Evolutionary conservation across 75 land plant species (phyloP), one percentile per base, ranked within the genome.

Genomic region (Azolla pinnata): DNA sequence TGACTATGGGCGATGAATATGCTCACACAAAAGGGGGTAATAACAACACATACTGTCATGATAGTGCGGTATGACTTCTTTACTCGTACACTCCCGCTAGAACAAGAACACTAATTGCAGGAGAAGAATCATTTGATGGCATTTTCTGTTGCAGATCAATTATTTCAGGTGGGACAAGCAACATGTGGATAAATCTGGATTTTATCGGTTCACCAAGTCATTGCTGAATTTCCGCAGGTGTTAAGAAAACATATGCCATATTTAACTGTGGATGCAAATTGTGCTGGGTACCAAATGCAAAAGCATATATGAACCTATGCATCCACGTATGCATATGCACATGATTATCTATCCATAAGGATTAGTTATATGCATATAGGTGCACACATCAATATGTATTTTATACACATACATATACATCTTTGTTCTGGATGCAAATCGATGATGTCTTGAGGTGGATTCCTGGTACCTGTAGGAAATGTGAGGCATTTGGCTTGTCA

Each of bases 1-100:
- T 92, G 8, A 73, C 74, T 28, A 88, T 92, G 98, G 96, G 97
- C 33, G 98, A 92, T 71, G 98, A 92, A 58, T 92, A 85, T 69
- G 98, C 87, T 17, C 98, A 92, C 56, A 92, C 98, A 2, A 92
- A 92, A 81, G 90, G 98, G 51, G 98, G 98, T 33, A 92, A 92
- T 63, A 92, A 92, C 69, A 92, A 92, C 57, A 76, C 96, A 27
- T 92, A 92, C 62, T 92, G 98, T 77, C 98, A 92, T 70, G 98
- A 92, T 60, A 88, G 81, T 60, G 55, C 78, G 68, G 90, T 88
- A 63, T 66, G 61, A 8, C 54, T 44, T 47, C 35, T 9, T 16
- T n/a, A n/a, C n/a, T n/a, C n/a, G n/a, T n/a, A n/a, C n/a, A n/a
- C n/a, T n/a, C n/a, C n/a, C n/a, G n/a, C n/a, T n/a, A n/a, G n/a